Conservation (phyloP, 768 basidiomycete genomes). For the Suillus plorans region DNA sequence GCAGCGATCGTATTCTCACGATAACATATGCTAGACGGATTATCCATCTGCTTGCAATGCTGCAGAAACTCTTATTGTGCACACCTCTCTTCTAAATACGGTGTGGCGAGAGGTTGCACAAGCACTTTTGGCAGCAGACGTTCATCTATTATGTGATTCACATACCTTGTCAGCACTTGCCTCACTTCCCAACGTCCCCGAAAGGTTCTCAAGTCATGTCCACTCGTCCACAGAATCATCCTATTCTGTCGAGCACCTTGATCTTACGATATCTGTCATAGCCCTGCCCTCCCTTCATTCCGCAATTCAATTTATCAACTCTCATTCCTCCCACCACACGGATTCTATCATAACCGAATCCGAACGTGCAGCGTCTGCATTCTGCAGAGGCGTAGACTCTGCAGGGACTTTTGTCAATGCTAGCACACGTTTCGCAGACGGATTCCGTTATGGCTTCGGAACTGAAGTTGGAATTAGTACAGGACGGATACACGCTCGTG, state of each 20-base stretch:
- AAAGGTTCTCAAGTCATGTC: constrained; percentile 48
- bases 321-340: constrained; percentile 93
- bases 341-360: constrained; percentile 90
- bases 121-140: constrained; percentile 65
- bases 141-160: constrained; percentile 80
- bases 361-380: constrained; percentile 58
- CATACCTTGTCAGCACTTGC: constrained; percentile 58
- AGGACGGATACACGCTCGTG: constrained; percentile 93
- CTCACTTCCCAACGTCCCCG: constrained; percentile 29
- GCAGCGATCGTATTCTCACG: constrained; percentile 4
- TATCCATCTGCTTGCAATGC: constrained; percentile 98
- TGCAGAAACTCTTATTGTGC: constrained; percentile 85
- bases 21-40: constrained; percentile 55
- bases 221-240: constrained; percentile 54
- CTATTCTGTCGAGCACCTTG: constrained; percentile 88
- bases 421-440: constrained; percentile 94
- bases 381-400: constrained; percentile 87
- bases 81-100: constrained; percentile 65
- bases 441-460: constrained; percentile 95
- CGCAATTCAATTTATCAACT: constrained; percentile 89
- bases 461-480: constrained; percentile 98
- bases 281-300: constrained; percentile 65
- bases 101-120: constrained; percentile 82
- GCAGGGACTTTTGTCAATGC: constrained; percentile 95
- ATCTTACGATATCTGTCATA: constrained; percentile 79